Percentiles rank a stretch among this genome's conserved stretches.
phyloP scores from a whole-genome alignment of 2,329 filamentous ascomycete genomes.

The Xylaria sp. region DNA sequence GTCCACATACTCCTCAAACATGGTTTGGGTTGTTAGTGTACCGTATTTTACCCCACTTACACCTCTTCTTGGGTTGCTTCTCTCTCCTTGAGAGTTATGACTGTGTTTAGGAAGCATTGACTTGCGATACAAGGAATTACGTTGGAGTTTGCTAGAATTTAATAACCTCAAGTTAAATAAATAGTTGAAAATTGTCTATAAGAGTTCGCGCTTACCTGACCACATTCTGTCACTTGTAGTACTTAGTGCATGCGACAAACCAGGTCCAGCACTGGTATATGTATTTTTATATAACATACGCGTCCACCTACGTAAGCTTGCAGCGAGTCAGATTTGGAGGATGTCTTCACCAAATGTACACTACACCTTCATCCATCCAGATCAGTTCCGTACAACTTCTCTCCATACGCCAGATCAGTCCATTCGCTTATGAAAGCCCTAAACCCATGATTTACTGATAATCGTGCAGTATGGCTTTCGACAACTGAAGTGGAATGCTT shows the following conservation, averaged over 20 bases:
- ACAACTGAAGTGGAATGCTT: background rate
- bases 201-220: background rate
- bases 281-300: slow-evolving; percentile 16
- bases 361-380: background rate
- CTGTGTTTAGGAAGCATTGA: background rate
- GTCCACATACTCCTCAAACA: slow-evolving; percentile 10
- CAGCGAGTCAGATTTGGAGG: slow-evolving; percentile 1
- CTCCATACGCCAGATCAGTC: no score
- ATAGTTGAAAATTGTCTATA: background rate
- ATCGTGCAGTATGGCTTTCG: background rate
- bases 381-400: background rate
- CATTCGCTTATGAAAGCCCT: background rate
- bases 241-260: background rate
- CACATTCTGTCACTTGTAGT: background rate
- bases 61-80: background rate
- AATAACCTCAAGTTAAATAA: background rate
- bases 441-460: background rate
- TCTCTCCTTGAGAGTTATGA: background rate
- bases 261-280: background rate
- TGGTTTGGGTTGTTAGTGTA: background rate
- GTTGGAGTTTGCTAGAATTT: background rate
- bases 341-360: background rate
- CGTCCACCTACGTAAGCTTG: slow-evolving; percentile 33
- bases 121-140: background rate
- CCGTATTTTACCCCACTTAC: background rate